These are phyloP conservation scores for Mycena floridula DNA, from an alignment of 768 basidiomycete genomes.

Conservation along the genomic window DNA sequence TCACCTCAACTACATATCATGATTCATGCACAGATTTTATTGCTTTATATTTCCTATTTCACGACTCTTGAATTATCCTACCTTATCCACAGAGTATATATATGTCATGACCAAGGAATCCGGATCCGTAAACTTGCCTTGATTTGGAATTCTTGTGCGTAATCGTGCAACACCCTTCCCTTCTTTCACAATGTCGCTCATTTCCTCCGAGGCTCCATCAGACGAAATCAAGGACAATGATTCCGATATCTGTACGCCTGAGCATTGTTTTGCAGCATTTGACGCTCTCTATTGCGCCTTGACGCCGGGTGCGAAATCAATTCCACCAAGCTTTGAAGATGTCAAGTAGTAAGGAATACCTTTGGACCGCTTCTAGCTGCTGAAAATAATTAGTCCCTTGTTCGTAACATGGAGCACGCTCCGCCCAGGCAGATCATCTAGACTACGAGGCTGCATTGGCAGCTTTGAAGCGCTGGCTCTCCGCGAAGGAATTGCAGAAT, in stretches of 20 bases:
- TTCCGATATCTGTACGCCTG: conserved; percentile 50
- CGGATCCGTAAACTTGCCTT: too few relatives aligned
- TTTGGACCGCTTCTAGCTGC: background rate
- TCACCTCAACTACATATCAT: conserved; percentile 9
- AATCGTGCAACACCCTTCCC: conserved; percentile 5
- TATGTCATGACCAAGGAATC: conserved; percentile 2
- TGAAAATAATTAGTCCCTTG: conserved; percentile 65
- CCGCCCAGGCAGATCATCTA: conserved; percentile 51
- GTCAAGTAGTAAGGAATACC: conserved; percentile 64
- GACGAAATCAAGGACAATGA: conserved; percentile 27
- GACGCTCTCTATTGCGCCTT: conserved; percentile 78
- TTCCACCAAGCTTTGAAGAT: conserved; percentile 59
- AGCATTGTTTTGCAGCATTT: conserved; percentile 80
- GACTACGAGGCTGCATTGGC: conserved; percentile 91
- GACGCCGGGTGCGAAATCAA: conserved; percentile 40
- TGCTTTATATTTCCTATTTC: background rate
- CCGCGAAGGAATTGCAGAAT: conserved; percentile 75
- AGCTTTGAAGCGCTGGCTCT: conserved; percentile 78
- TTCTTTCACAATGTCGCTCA: conserved; percentile 43
- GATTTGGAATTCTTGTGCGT: too few relatives aligned
- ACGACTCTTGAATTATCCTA: background rate
- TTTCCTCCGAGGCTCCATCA: conserved; percentile 44
- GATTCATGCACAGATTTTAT: background rate
- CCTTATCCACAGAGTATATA: background rate
- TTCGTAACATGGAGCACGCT: conserved; percentile 96